Evolutionary conservation across 2,329 filamentous ascomycete genomes (phyloP), one percentile per base, ranked within the genome.

Genomic region (Calonectria multiphialidica): DNA sequence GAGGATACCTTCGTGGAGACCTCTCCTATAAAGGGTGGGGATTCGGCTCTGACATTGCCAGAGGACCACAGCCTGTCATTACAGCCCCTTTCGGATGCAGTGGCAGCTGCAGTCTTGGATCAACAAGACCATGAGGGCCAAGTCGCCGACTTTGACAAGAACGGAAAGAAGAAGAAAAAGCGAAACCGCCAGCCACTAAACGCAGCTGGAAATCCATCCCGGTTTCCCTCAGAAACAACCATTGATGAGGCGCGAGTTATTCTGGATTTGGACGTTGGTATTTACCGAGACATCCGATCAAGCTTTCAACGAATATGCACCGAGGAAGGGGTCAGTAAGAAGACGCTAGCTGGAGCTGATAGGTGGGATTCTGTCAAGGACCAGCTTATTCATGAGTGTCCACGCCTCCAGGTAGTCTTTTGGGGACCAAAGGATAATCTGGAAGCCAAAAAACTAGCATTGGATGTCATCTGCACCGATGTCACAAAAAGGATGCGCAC

Each of bases 211-310:
- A 90, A 92, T 23, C 92, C 93, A 16, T 93, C 93, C 16, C 90
- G 94, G 25, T 97, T 95, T 74, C 93, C 93, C 1, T 96, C 94
- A 0, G 94, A 97, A 82, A 96, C 93, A 15, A 96, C 94, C 0
- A 90, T 97, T 71, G 93, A 94, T 75, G 93, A 96, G 82, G 93
- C 93, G 79, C 94, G 95, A 79, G 87, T 88, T 15, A 93, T 92
- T 71, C 86, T 97, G 33, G 86, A 85, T 44, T 86, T 97, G 40
- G 90, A 93, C 78, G 90, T 88, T 61, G 82, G 87, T 1, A 84
- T 89, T 49, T 97, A 97, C 81, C 88, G 87, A 37, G 84, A 90
- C 71, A 82, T 95, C 18, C 90, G 94, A 35, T 87, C 91, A 61
- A 88, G 90, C 33, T 97, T 95, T 75, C 89, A 93, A 76, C 84